Base-by-base conservation (phyloP, 192 early-diverging fungal genomes). In the Umbelopsis ramanniana region DNA sequence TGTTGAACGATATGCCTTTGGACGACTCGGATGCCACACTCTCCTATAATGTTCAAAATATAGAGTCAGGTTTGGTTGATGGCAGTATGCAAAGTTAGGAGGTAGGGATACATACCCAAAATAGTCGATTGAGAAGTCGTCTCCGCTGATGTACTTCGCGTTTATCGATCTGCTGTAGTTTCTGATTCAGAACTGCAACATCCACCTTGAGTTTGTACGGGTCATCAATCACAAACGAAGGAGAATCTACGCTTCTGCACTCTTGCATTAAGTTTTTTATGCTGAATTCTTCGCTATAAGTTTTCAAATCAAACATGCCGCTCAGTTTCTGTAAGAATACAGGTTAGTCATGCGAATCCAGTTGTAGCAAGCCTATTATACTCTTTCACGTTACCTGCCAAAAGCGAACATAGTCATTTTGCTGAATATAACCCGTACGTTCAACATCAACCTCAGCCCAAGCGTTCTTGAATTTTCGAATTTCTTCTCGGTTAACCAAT, bases 401-500 rank as follows among this genome's bases (percentile, higher is more conserved):
- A 26, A 88, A 86, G n/a, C 69, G 70, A 33, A 81, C 69, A n/a
- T 83, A 74, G 43, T 88, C 78, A 37, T 84, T 73, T 37, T 78
- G 66, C 46, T 79, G 78, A 17, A 88, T 82, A 71, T 78, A 86
- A 0, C 87, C 87, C 6, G 81, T 83, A 46, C 80, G 71, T 15
- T 84, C 76, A 5, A 55, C 46, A 60, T 88, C 87, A 3, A 86
- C 47, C 19, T 67, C 78, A 29, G 77, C 75, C 87, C 87, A 88
- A 26, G 78, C 78, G 45, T 80, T 83, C 52, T 88, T 88, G 67
- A 80, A 88, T 72, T 83, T 76, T 69, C 87, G 80, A 29, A 89
- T 89, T 74, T 89, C 85, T 23, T 89, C 87, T 46, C 87, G 73
- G 35, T 76, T 89, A 7, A 89, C 81, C 37, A 87, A 35, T 9